phyloP scores from a whole-genome alignment of 2,329 filamentous ascomycete species.

The Alternaria hordeiaustralica region DNA sequence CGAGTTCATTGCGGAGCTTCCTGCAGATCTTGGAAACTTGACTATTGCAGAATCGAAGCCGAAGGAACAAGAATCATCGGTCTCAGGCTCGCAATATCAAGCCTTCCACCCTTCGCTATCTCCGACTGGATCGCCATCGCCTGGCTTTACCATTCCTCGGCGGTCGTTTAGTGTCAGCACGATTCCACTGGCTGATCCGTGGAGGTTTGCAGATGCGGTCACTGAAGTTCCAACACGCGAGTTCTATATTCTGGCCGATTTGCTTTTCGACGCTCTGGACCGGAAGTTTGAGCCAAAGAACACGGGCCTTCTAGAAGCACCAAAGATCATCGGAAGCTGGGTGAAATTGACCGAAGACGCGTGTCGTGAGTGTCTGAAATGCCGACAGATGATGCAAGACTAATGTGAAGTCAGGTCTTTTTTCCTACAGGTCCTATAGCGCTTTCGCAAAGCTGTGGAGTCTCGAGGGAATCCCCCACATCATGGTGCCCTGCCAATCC shows the following conservation, averaged over 20 bases:
- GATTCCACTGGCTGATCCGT: slow-evolving; percentile 40
- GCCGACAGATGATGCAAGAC: not conserved
- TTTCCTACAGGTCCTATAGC: slow-evolving; percentile 35
- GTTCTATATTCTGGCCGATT: slow-evolving; percentile 45
- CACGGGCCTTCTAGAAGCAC: slow-evolving; percentile 43
- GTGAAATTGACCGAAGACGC: slow-evolving; percentile 37
- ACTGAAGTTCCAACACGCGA: slow-evolving; percentile 45
- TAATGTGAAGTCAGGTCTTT: slow-evolving; percentile 29
- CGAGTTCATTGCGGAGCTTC: slow-evolving; percentile 45
- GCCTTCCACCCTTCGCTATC: slow-evolving; percentile 31
- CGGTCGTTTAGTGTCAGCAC: slow-evolving; percentile 37
- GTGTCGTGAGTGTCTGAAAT: slow-evolving; percentile 26
- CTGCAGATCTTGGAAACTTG: slow-evolving; percentile 40
- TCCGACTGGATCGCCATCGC: slow-evolving; percentile 24
- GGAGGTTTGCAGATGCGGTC: slow-evolving; percentile 41
- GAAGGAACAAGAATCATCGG: slow-evolving; percentile 1
- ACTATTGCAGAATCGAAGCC: slow-evolving; percentile 27
- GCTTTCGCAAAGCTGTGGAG: slow-evolving; percentile 44
- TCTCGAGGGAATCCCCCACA: slow-evolving; percentile 41
- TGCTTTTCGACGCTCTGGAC: slow-evolving; percentile 44
- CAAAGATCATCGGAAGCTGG: slow-evolving; percentile 43
- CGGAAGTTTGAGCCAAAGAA: slow-evolving; percentile 44
- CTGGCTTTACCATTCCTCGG: slow-evolving; percentile 35
- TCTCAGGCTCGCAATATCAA: slow-evolving; percentile 31
- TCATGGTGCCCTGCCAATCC: slow-evolving; percentile 41